Evolutionary conservation across 2,329 filamentous ascomycete species (phyloP), one percentile per base, ranked within the genome.

Genomic region (Rhynchosporium graminicola): DNA sequence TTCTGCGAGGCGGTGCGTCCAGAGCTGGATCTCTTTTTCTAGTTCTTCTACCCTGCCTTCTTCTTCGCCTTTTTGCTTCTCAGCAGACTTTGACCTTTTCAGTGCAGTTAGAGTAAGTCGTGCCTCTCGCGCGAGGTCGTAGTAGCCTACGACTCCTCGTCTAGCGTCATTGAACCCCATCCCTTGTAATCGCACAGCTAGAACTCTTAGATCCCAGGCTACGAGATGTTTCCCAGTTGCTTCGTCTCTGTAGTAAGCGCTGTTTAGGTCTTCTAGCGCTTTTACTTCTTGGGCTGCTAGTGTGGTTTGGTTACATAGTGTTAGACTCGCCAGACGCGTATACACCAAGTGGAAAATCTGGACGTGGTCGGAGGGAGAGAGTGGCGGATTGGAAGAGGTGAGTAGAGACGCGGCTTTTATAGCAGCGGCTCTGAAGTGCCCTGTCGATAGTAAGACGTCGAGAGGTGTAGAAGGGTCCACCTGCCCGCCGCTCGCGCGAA

Each of bases 101-200:
- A 84, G 81, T 38, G 77, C 79, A 20, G 78, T 76, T 4, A 91
- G 79, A 61, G 83, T 82, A 2, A 80, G 78, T 20, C 92, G 82
- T 2, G 91, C 91, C 75, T 96, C 92, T 8, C 90, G 78, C 0
- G 88, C 92, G 2, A 98, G 82, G 66, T 97, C 92, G 73, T 97
- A 96, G 74, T 96, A 91, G 50, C 90, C 90, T 82, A 95, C 94
- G 62, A 99, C 88, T 3, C 91, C 90, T 65, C 93, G 83, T 4
- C 94, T 83, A 56, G 88, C 85, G 76, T 99, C 95, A 3, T 88
- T 88, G 67, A 95, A 96, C 0, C 91, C 92, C 51, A 97, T 83
- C 0, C 91, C 91, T 69, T 96, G 91, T 26, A 98, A 81, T 1
- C 93, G 84, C 8, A 97, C 89, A 6, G 89, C 87, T 15, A 98